Evolutionary conservation across 768 basidiomycete species (phyloP).

Genomic region (Pholiota molesta): DNA sequence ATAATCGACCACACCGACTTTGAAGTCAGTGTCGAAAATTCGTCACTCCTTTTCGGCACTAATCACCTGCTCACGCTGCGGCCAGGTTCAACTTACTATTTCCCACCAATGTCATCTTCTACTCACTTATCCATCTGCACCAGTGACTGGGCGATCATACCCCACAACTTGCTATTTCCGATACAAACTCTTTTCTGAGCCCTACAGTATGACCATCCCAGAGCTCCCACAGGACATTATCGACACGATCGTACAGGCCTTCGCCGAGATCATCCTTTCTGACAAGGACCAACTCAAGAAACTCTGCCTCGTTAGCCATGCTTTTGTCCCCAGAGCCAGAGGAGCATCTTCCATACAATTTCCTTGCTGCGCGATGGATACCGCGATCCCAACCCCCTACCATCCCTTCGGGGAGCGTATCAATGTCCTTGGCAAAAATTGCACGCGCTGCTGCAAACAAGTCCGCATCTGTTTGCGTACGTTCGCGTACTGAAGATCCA

Average conservation of each 20-base stretch:
- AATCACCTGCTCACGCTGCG: too few species aligned
- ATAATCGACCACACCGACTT: too few species aligned
- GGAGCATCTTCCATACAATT: background rate
- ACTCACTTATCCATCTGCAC: too few species aligned
- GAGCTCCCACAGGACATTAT: background rate
- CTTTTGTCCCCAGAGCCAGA: background rate
- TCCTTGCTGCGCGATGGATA: background rate
- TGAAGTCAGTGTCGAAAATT: too few species aligned
- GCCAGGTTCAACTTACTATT: too few species aligned
- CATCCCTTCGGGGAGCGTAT: background rate
- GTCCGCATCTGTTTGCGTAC: background rate
- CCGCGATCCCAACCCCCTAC: background rate
- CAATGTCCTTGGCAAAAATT: background rate
- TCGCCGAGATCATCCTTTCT: background rate
- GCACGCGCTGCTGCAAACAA: background rate
- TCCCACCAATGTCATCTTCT: too few species aligned
- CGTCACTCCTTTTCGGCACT: too few species aligned
- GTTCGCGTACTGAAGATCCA: background rate
- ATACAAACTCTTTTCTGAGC: too few species aligned
- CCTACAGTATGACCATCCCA: background rate
- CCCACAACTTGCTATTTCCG: too few species aligned
- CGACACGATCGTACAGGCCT: background rate
- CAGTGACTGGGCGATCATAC: too few species aligned
- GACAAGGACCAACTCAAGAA: background rate
- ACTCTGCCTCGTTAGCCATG: background rate